Evolutionary conservation across 176 grass and related monocot genomes (phyloP).

Genomic region (Areca catechu): DNA sequence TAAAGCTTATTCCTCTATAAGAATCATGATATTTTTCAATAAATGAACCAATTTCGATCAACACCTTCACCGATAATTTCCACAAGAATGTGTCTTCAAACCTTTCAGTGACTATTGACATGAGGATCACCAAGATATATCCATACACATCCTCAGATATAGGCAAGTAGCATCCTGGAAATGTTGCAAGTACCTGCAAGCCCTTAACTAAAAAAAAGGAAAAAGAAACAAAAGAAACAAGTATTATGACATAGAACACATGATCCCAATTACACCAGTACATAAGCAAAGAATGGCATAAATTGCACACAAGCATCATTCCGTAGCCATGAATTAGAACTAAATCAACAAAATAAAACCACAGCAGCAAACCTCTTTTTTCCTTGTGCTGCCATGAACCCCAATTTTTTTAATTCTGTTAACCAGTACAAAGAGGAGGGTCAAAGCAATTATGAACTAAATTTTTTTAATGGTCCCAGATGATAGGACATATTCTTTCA

Average conservation of each 20-base stretch:
- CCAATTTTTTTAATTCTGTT: too few relatives aligned
- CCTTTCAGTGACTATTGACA: constrained; percentile 40
- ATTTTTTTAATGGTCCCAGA: too few relatives aligned
- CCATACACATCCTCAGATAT: constrained; percentile 41
- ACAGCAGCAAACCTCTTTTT: too few relatives aligned
- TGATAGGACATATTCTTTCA: too few relatives aligned
- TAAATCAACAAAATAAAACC: neutral
- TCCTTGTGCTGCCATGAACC: too few relatives aligned
- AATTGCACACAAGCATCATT: too few relatives aligned
- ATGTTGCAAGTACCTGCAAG: constrained; percentile 70
- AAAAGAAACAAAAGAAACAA: neutral
- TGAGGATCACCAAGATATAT: constrained; percentile 52
- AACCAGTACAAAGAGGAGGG: too few relatives aligned
- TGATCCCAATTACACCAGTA: too few relatives aligned
- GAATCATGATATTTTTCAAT: constrained; percentile 34
- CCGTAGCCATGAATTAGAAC: constrained; percentile 21
- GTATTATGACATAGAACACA: too few relatives aligned
- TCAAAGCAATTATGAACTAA: too few relatives aligned
- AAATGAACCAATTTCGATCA: constrained; percentile 66
- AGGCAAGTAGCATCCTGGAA: constrained; percentile 50
- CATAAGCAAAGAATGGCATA: too few relatives aligned
- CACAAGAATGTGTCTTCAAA: constrained; percentile 45
- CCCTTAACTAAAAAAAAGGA: constrained; percentile 47
- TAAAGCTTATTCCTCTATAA: constrained; percentile 52
- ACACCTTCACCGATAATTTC: constrained; percentile 61